Percentiles rank a stretch among this genome's conserved stretches.
phyloP scores from a whole-genome alignment of 345 rosid species.

The Leavenworthia alabamica region DNA sequence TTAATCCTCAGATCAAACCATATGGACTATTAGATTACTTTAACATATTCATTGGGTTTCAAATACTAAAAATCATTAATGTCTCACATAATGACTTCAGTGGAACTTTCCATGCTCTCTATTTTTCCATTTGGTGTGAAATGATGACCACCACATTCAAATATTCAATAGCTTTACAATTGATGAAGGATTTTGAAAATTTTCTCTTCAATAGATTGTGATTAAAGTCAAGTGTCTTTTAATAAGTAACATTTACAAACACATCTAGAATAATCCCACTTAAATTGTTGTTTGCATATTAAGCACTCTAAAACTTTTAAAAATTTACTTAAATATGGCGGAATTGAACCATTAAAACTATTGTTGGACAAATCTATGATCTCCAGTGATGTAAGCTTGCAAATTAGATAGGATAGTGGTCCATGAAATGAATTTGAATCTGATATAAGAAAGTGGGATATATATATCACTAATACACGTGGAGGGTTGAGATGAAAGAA shows the following conservation, averaged over 20 bases:
- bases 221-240: background rate
- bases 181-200: slow-evolving; percentile 33
- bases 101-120: too few relatives aligned
- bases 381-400: background rate
- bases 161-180: slow-evolving; percentile 25
- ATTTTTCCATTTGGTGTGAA: too few relatives aligned
- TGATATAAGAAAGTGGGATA: too few relatives aligned
- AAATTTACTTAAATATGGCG: slow-evolving; percentile 11
- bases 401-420: slow-evolving; percentile 23
- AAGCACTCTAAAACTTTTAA: background rate
- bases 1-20: too few relatives aligned
- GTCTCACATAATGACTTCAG: too few relatives aligned
- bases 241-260: background rate
- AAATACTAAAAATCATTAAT: too few relatives aligned
- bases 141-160: slow-evolving; percentile 35
- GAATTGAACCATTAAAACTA: slow-evolving; percentile 24
- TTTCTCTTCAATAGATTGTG: slow-evolving; percentile 19
- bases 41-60: too few relatives aligned
- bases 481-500: too few relatives aligned
- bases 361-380: slow-evolving; percentile 40
- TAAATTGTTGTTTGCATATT: slow-evolving; percentile 6
- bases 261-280: background rate
- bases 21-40: too few relatives aligned
- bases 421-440: background rate
- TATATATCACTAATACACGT: too few relatives aligned